Evolutionary conservation across 306 rosid species (phyloP), one percentile per base, ranked within the genome.

Genomic region (Potentilla sterilis): DNA sequence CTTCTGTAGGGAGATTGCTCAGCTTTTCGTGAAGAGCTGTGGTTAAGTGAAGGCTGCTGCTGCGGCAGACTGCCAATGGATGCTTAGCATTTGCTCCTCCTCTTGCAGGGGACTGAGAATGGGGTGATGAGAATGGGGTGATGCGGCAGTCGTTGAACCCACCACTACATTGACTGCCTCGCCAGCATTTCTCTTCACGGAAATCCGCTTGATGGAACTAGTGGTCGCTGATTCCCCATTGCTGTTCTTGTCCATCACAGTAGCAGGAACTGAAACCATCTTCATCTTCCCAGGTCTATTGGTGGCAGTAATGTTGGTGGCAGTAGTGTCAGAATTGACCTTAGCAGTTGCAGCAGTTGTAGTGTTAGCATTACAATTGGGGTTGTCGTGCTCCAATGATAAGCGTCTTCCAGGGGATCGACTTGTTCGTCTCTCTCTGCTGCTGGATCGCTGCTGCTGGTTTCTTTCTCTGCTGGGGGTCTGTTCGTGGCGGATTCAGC

Each of bases 251-350:
- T 93, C 98, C 97, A 86, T 84, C 70, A 94, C 91, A 35, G 97
- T 87, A 2, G 99, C 87, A 9, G 99, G 99, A n/a, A 92, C 98
- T 7, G 99, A 89, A 54, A 96, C 97, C 99, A 96, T 79, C 86
- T 96, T 96, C 99, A 96, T 79, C 86, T 96, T 96, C 5, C 90
- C 96, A 0, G 97, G 97, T 80, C 87, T 88, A 66, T 79, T 61
- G 74, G 79, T 42, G 64, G 54, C 78, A 58, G 24, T 59, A 74
- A 77, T 47, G 69, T 66, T 61, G 74, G 79, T 42, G 64, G 54
- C 78, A 58, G 24, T 59, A 74, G 78, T 47, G 69, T 66, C 79
- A 59, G 35, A 19, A 59, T 59, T 75, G 7, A 74, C 75, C 73
- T 67, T 80, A 38, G 71, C 58, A 46, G 71, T 65, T 28, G 77